Evolutionary conservation across 139 green algal species (phyloP).

Genomic region (Spirogloea muscicola): DNA sequence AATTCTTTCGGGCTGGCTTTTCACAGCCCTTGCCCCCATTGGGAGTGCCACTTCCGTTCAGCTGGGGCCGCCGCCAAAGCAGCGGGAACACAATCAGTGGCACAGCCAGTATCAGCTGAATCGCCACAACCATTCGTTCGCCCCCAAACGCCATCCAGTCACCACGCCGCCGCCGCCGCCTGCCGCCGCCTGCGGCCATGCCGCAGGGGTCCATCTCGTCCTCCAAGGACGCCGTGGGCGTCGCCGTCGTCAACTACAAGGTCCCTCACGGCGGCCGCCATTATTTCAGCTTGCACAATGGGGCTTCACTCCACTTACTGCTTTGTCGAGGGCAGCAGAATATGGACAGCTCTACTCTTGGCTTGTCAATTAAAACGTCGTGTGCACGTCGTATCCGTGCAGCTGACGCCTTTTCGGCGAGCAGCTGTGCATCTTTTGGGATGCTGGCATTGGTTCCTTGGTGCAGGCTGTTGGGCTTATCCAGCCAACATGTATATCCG

Average conservation of each 20-base stretch:
- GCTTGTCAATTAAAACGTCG: not conserved
- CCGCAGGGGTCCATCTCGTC: conserved; percentile 34
- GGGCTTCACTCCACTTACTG: no score
- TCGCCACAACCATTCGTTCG: no score
- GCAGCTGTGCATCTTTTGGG: not conserved
- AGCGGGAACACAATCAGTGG: no score
- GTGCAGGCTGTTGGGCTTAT: not conserved
- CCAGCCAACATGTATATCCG: not conserved
- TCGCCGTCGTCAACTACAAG: conserved; percentile 40
- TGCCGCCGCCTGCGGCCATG: no score
- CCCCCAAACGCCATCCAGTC: no score
- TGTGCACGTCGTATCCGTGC: not conserved
- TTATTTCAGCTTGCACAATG: no score
- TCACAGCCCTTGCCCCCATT: no score
- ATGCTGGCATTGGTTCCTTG: not conserved
- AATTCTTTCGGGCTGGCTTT: no score
- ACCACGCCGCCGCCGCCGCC: no score
- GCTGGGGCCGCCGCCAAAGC: no score
- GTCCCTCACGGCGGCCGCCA: not conserved
- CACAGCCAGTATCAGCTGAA: no score
- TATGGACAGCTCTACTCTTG: not conserved
- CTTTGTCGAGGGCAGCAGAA: not conserved
- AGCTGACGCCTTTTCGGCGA: not conserved
- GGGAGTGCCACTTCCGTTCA: no score
- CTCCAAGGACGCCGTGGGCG: conserved; percentile 22